Base-by-base conservation (phyloP, 768 basidiomycete genomes). In the Boletellus ananas region DNA sequence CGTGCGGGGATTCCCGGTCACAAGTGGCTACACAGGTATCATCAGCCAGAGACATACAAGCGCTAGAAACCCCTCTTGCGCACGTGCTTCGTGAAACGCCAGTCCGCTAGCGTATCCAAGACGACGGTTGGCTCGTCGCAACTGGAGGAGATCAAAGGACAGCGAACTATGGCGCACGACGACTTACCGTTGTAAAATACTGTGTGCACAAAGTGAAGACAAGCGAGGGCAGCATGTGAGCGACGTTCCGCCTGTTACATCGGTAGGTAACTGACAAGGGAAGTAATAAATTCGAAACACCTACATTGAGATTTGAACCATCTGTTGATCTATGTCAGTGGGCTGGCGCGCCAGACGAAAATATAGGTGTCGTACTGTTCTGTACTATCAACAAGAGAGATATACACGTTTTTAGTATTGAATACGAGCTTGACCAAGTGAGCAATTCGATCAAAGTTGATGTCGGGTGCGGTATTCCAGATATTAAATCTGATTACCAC, bases 401-500 rank as follows among this genome's bases (percentile, higher is more conserved):
- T 88, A 20, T 83, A 66, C 2, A 94, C 93, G 13, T 87, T 84
- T 64, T 89, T 90, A 2, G 93, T 89, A 61, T 79, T 87, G 69
- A 97, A 97, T 7, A 97, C 94, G 35, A 96, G 73, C 70, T 94
- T 94, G 35, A 88, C 89, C 23, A 97, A 79, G 65, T 95, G 92
- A 14, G 85, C 90, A 56, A 96, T 94, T 16, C 94, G 81, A 67
- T 96, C 94, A 63, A 97, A 96, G 64, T 95, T 94, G 54, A 81
- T 74, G 65, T 97, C 94, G 9, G 84, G 75, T 14, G 84, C 83
- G 0, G 92, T 94, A 55, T 89, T 82, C 79, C 91, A 85, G 43
- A 96, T 87, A 58, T 93, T 92, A 72, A 91, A 94, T 56, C 90
- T 89, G 54, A 25, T 49, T 11, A 13, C n/a, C n/a, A 25, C 14